phyloP scores from a whole-genome alignment of 345 rosid genomes.

The Aquilaria yunnanensis region DNA sequence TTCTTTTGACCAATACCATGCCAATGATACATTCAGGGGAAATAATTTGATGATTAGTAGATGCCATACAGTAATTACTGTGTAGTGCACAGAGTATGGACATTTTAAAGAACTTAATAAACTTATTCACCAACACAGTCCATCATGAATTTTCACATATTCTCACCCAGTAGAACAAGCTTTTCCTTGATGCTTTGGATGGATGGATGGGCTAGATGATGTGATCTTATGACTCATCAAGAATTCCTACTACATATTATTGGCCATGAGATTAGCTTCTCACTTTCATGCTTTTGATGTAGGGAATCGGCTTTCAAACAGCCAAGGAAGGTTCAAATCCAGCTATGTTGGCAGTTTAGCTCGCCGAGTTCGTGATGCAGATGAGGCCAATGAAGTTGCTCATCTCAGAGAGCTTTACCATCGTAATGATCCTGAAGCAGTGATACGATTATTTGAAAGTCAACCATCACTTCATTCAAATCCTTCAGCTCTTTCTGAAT shows the following conservation, averaged over 20 bases:
- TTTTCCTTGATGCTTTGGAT: too few species aligned
- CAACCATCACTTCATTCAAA: constrained; percentile 66
- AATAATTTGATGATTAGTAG: too few species aligned
- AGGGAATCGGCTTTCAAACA: constrained; percentile 27
- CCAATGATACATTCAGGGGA: too few species aligned
- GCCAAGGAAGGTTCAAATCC: constrained; percentile 46
- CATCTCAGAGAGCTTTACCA: constrained; percentile 67
- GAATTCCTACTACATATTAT: neutral
- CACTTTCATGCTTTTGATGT: constrained; percentile 9
- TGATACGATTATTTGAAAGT: constrained; percentile 77
- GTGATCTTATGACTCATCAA: too few species aligned
- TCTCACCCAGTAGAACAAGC: too few species aligned
- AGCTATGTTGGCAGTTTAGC: constrained; percentile 74
- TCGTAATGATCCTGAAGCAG: constrained; percentile 84
- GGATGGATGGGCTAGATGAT: too few species aligned
- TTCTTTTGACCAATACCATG: too few species aligned
- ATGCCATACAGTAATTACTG: too few species aligned
- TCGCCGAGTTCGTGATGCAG: constrained; percentile 68
- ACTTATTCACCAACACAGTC: too few species aligned
- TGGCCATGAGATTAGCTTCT: neutral
- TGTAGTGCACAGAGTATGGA: too few species aligned
- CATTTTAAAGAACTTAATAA: too few species aligned
- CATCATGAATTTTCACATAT: too few species aligned
- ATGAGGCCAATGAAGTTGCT: constrained; percentile 63
- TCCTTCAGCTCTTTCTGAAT: constrained; percentile 65